Base-by-base conservation (phyloP, 2,329 filamentous ascomycete genomes). In the Hymenoscyphus occultus region DNA sequence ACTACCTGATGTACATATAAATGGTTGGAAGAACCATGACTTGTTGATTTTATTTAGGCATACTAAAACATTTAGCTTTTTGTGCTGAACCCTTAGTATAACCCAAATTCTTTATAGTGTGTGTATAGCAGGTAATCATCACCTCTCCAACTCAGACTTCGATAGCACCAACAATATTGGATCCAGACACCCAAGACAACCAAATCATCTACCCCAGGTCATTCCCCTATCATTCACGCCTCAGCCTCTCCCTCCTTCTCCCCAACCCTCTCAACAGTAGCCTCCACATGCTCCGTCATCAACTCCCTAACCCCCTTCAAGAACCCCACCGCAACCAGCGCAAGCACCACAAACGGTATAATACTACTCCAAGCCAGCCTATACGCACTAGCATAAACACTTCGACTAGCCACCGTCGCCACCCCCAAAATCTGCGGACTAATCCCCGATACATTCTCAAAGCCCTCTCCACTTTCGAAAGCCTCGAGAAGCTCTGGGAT, bases 201-300 rank as follows among this genome's bases (percentile, higher is more conserved):
- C 19, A 45, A 5, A 6, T 6, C 13, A 45, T 19, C 22, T 1
- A 10, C 28, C 28, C 28, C 28, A 28, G 28, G 28, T 28, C 28
- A 28, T 28, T 14, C 48, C 10, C 19, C 10, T 13, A 22, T 2
- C 10, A 28, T 13, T 28, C 35, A 54, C 0, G 22, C 48, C 48
- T 35, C 16, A 39, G 28, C 22, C 9, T 39, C 31, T 13, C 14
- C 45, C 62, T 70, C 68, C 12, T 45, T 48, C 13, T 39, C 60
- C 32, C 65, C 63, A 31, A 67, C 67, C 45, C 71, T 76, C 71
- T 84, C 82, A 7, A 84, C 80, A 1, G 80, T 82, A 31, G 81
- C 82, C 72, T 84, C 82, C 3, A 84, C 79, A 72, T 82, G 79
- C 67, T 84, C 82, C 16, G 81, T 84, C 81, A 84, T 84, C 57